phyloP scores from a whole-genome alignment of 78 protist genomes.

The Capsaspora owczarzaki region DNA sequence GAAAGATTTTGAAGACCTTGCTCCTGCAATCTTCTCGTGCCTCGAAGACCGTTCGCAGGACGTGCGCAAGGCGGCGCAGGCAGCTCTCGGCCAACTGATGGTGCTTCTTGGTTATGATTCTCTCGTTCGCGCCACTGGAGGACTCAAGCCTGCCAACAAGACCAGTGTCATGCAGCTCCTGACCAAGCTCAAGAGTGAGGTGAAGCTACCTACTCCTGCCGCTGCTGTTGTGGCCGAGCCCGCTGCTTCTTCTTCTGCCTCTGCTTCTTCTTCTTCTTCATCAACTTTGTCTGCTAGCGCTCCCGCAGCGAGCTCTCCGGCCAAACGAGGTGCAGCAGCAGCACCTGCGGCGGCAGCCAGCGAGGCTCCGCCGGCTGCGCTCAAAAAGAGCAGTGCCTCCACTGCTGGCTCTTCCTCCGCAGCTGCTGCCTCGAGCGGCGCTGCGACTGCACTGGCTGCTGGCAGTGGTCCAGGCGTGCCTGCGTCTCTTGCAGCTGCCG shows the following conservation, averaged over 20 bases:
- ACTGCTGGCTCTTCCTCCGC: background rate
- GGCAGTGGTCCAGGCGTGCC: no score
- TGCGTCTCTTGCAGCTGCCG: background rate
- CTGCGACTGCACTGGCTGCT: background rate
- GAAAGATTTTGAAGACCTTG: no score
- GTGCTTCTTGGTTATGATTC: background rate
- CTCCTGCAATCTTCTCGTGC: background rate
- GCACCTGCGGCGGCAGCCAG: background rate
- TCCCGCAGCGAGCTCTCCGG: no score
- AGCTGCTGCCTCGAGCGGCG: background rate
- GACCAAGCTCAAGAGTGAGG: no score
- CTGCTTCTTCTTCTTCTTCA: background rate
- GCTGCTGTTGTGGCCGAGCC: no score
- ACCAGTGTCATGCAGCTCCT: background rate
- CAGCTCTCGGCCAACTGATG: background rate
- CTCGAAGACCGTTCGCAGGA: background rate
- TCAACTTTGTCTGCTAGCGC: no score
- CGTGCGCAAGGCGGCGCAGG: slow-evolving; percentile 6
- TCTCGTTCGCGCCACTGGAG: no score
- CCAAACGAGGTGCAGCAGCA: no score
- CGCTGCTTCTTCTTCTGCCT: no score
- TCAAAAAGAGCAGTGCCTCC: background rate
- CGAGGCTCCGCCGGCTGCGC: background rate
- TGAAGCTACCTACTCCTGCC: no score
- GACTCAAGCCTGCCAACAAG: background rate